These are phyloP conservation scores for Candida michaelii DNA, from an alignment of 805 yeast genomes.

Conservation along the genomic window DNA sequence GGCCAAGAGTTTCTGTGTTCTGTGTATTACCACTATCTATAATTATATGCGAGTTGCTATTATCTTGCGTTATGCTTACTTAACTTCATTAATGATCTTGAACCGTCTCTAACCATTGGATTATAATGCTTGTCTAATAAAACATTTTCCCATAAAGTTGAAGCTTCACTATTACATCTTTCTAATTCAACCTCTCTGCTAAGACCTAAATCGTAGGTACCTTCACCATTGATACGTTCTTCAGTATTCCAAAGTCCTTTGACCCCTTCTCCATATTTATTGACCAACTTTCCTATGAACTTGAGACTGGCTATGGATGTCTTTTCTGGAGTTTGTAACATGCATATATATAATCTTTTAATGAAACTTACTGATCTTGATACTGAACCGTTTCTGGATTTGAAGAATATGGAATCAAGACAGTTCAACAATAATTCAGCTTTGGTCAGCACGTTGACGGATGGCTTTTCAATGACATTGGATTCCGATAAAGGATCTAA, in stretches of 20 bases:
- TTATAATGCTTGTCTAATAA: conserved; percentile 80
- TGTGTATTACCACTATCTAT: neutral
- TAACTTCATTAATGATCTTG: conserved; percentile 41
- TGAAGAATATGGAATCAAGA: conserved; percentile 78
- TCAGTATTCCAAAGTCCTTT: conserved; percentile 82
- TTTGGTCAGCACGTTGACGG: conserved; percentile 85
- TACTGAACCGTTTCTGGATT: conserved; percentile 64
- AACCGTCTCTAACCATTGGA: conserved; percentile 73
- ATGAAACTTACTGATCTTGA: conserved; percentile 77
- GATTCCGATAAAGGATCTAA: conserved; percentile 65
- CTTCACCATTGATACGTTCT: conserved; percentile 83
- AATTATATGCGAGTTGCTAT: neutral
- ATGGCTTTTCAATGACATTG: conserved; percentile 51
- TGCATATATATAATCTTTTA: conserved; percentile 68
- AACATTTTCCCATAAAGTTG: conserved; percentile 86
- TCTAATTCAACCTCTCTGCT: conserved; percentile 59
- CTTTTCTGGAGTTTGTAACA: conserved; percentile 83
- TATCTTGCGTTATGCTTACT: conserved; percentile 25
- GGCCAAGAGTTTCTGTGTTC: neutral
- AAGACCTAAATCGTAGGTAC: conserved; percentile 52
- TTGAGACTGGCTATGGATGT: conserved; percentile 75
- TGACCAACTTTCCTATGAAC: conserved; percentile 73
- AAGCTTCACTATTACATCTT: conserved; percentile 81
- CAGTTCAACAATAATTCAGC: conserved; percentile 79
- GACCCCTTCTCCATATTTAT: conserved; percentile 65